These are phyloP conservation scores for Kodamaea leandrae DNA, from an alignment of 805 yeast genomes.

Conservation along the genomic window DNA sequence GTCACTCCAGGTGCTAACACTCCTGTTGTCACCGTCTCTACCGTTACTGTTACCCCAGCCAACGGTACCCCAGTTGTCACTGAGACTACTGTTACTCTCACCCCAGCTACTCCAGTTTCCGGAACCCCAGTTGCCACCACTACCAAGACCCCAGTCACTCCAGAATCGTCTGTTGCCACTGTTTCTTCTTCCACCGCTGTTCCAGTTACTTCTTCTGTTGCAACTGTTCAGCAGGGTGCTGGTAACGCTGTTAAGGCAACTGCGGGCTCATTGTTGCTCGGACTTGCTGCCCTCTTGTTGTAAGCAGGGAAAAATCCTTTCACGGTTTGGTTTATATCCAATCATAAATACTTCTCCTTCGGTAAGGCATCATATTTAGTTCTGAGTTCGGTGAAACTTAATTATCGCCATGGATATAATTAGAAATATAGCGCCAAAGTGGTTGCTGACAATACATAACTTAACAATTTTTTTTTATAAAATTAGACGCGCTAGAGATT, in stretches of 20 bases:
- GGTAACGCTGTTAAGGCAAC: constrained; percentile 10
- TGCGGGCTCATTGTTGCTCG: constrained; percentile 10
- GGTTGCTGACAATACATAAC: no score
- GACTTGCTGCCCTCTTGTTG: constrained; percentile 9
- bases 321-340: background rate
- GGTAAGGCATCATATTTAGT: constrained; percentile 3
- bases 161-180: constrained; percentile 28
- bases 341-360: background rate
- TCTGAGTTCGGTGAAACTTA: constrained; percentile 5
- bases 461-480: background rate
- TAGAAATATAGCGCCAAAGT: no score
- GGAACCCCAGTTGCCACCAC: constrained; percentile 1
- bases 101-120: background rate
- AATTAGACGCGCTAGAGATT: no score
- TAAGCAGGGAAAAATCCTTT: background rate
- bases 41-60: constrained; percentile 34
- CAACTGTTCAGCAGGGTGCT: constrained; percentile 8
- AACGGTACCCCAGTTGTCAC: background rate
- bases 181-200: constrained; percentile 5
- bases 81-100: constrained; percentile 11
- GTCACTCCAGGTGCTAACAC: constrained; percentile 19
- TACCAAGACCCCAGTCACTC: constrained; percentile 17
- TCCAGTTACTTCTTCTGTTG: constrained; percentile 2
- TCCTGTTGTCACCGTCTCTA: constrained; percentile 32
- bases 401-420: background rate